Conservation (phyloP, 2,329 filamentous ascomycete genomes). For the Fusarium citri region DNA sequence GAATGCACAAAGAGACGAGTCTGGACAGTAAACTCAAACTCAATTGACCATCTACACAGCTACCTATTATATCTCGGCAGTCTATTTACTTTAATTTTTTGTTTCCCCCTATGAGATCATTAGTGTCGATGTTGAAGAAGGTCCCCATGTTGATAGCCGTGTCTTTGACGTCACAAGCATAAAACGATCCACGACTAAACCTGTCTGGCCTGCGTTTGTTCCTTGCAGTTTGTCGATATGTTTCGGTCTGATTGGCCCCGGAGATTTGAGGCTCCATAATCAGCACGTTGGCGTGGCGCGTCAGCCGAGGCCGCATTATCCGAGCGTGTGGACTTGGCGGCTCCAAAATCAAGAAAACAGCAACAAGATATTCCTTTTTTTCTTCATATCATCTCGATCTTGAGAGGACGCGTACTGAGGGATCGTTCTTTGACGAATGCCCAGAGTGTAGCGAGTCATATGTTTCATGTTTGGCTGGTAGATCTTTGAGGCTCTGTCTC, state of each 20-base stretch:
- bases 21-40: background rate
- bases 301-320: constrained; percentile 35
- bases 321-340: constrained; percentile 29
- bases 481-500: background rate
- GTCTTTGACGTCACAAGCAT: constrained; percentile 37
- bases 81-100: background rate
- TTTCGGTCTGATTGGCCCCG: constrained; percentile 18
- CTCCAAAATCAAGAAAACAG: constrained; percentile 21
- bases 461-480: background rate
- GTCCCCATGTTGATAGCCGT: background rate
- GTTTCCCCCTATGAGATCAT: constrained; percentile 28
- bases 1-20: background rate
- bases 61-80: constrained; percentile 1
- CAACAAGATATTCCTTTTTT: background rate
- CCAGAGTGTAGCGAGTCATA: background rate
- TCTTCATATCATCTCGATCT: constrained; percentile 7
- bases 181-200: constrained; percentile 17
- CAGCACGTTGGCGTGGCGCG: background rate
- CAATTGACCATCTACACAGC: background rate
- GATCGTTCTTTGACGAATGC: background rate
- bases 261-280: constrained; percentile 35
- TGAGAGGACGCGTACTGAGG: background rate
- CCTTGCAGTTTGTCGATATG: constrained; percentile 15
- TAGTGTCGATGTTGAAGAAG: background rate
- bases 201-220: constrained; percentile 19